Evolutionary conservation across 1,284 basidiomycete genomes (phyloP).

Genomic region (Rhodotorula sp.): DNA sequence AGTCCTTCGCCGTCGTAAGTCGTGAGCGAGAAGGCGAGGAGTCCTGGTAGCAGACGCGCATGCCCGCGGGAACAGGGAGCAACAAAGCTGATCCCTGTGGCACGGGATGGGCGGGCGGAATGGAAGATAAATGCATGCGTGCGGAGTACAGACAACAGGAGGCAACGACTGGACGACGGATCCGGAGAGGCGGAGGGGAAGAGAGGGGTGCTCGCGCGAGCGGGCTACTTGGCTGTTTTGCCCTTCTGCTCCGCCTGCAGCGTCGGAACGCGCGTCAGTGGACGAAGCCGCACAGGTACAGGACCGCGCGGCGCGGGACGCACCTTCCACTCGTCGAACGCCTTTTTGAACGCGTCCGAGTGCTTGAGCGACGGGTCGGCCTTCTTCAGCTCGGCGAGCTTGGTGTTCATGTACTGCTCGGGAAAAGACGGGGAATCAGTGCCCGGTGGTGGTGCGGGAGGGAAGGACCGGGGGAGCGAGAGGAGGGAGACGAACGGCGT

Average conservation of each 20-base stretch:
- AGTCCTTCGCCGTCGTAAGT: too few relatives aligned
- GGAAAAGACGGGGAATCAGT: neutral
- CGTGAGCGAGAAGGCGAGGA: too few relatives aligned
- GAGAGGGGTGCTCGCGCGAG: neutral
- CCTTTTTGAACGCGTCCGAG: conserved; percentile 23
- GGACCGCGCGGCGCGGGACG: neutral
- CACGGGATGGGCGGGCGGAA: too few relatives aligned
- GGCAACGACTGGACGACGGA: too few relatives aligned
- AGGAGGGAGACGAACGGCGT: conserved; percentile 13
- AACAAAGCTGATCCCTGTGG: too few relatives aligned
- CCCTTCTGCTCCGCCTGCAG: conserved; percentile 9
- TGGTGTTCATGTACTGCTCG: conserved; percentile 29
- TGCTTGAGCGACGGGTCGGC: conserved; percentile 17
- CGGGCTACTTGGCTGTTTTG: neutral
- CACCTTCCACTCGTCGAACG: conserved; percentile 29
- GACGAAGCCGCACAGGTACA: neutral
- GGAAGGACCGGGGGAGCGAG: neutral
- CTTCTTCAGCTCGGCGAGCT: conserved; percentile 32
- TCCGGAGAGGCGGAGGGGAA: neutral
- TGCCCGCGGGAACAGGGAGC: too few relatives aligned
- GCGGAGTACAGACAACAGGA: too few relatives aligned
- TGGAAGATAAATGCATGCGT: too few relatives aligned
- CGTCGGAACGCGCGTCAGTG: too few relatives aligned
- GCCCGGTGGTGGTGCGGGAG: rapidly evolving
- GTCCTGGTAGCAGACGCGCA: too few relatives aligned